Evolutionary conservation across 441 rosid species (phyloP).

Genomic region (Gossypium schwendimanii): DNA sequence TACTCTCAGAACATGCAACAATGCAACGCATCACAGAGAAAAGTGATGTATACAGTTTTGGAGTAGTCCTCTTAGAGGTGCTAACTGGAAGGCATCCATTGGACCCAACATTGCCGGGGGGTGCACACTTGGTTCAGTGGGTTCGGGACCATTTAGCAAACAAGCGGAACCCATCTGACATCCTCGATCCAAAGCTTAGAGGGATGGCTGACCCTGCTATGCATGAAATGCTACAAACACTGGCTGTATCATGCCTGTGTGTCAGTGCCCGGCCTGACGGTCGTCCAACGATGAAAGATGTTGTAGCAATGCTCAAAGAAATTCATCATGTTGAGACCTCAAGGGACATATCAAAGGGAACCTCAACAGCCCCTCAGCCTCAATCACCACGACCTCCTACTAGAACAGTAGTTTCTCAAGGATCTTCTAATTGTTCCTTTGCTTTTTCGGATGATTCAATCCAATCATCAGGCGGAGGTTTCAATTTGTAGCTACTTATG

Average conservation of each 20-base stretch:
- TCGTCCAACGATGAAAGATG: constrained; percentile 84
- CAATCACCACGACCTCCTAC: constrained; percentile 34
- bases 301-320: constrained; percentile 90
- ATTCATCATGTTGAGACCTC: constrained; percentile 48
- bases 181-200: constrained; percentile 63
- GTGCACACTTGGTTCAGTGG: constrained; percentile 82
- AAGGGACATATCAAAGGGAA: constrained; percentile 41
- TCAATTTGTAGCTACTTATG: not conserved
- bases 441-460: constrained; percentile 65
- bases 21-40: constrained; percentile 67
- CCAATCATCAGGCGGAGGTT: constrained; percentile 9
- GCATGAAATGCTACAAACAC: constrained; percentile 90
- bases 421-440: constrained; percentile 69
- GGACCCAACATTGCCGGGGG: constrained; percentile 74
- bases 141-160: constrained; percentile 60
- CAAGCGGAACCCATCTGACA: constrained; percentile 52
- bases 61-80: constrained; percentile 72
- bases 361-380: constrained; percentile 18
- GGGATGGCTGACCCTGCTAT: constrained; percentile 77
- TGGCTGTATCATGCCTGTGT: constrained; percentile 80
- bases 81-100: constrained; percentile 84
- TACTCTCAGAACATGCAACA: constrained; percentile 68
- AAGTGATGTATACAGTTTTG: constrained; percentile 86
- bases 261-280: constrained; percentile 48
- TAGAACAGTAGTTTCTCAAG: constrained; percentile 43